Base-by-base conservation (phyloP, 2,329 filamentous ascomycete species). In the Sclerotinia spermophila region DNA sequence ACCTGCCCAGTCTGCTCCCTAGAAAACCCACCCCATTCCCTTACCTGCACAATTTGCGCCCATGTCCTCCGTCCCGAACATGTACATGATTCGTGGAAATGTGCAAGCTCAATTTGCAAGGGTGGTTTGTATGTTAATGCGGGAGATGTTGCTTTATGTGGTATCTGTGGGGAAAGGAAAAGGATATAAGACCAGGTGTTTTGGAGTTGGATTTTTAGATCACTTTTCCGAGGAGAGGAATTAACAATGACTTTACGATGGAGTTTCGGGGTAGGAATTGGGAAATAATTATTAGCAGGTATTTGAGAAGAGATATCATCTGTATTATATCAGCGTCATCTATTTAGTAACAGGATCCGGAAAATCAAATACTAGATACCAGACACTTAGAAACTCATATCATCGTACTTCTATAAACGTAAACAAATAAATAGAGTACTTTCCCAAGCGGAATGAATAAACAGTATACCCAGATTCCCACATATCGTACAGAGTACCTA, bases 31-130 rank as follows among this genome's bases (percentile, higher is more conserved):
- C 62, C 77, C 0, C 76, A 78, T 13, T 82, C 86, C 11, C 80
- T 88, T 2, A 91, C 87, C 5, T 96, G 93, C 79, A 81, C 80
- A 11, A 85, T 90, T 68, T 96, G 93, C 79, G 86, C 89, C 35
- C 88, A 95, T 74, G 91, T 94, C 1, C 81, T 95, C 2, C 83
- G 86, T 59, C 80, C 83, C 0, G 77, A 81, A 0, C 84, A 84
- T 65, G 83, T 89, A 59, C 81, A 84, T 0, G 81, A 83, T 27
- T 81, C 86, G n/a, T 95, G 92, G 92, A 81, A 81, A 62, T 95
- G 92, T 78, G 79, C 78, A 58, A 87, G 84, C 73, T 77, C 79
- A 5, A 74, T 81, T 3, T 95, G 92, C 78, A 80, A 80, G 71
- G 83, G 81, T 19, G 86, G 84, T 60, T 72, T 76, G 30, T 95